Evolutionary conservation across 1,284 basidiomycete genomes (phyloP).

Genomic region (Cryptococcus depauperatus): DNA sequence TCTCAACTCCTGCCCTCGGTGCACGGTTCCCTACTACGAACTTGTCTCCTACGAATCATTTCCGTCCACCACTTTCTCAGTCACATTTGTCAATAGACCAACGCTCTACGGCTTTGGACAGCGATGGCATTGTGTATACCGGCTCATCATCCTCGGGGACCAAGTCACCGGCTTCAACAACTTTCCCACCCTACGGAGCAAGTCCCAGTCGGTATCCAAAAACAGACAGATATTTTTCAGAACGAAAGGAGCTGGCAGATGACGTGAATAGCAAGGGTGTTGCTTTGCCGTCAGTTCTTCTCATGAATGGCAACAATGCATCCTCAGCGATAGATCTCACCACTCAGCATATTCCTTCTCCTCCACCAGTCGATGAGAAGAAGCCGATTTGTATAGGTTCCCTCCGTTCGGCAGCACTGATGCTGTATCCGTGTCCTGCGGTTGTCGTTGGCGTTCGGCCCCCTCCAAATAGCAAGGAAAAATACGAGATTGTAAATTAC

Average conservation of each 20-base stretch:
- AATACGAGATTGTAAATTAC: conserved; percentile 25
- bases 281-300: not conserved
- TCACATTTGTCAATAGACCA: not conserved
- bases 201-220: not conserved
- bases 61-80: not conserved
- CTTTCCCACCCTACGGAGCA: not conserved
- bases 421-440: conserved; percentile 76
- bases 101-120: not conserved
- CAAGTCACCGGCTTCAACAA: not conserved
- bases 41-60: not conserved
- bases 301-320: conserved; percentile 6
- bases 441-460: conserved; percentile 50
- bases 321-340: conserved; percentile 32
- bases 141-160: too few species aligned
- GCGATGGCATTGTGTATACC: not conserved
- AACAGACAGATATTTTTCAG: not conserved
- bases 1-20: not conserved
- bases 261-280: not conserved
- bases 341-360: conserved; percentile 19
- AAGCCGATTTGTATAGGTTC: conserved; percentile 72
- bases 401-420: conserved; percentile 67
- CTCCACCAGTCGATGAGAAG: conserved; percentile 19
- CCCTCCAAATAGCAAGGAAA: conserved; percentile 20
- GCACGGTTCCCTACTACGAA: not conserved
- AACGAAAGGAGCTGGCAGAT: not conserved